Percentiles rank a stretch among this genome's conserved stretches.
Conservation (phyloP, 208 protist species). For the Trypanosoma brucei region DNA sequence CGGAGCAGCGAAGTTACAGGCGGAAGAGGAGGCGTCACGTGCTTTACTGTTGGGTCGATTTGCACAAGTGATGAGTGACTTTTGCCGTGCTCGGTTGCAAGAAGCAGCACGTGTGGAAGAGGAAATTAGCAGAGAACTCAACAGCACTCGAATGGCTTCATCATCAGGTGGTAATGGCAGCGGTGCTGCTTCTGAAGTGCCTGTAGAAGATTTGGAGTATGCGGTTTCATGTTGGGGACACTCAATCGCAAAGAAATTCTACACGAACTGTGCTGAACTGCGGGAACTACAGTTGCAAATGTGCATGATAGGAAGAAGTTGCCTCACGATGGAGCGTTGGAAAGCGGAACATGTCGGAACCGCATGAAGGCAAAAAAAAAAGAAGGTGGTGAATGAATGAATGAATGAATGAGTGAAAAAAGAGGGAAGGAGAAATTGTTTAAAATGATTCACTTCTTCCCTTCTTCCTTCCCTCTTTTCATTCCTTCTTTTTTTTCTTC, state of each 20-base stretch:
- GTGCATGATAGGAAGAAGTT: slow-evolving; percentile 28
- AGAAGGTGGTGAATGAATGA: neutral
- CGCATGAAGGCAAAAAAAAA: slow-evolving; percentile 2
- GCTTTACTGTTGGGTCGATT: slow-evolving; percentile 30
- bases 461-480: neutral
- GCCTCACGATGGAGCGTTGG: slow-evolving; percentile 47
- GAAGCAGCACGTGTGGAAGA: slow-evolving; percentile 27
- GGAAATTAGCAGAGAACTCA: slow-evolving; percentile 45
- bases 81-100: slow-evolving; percentile 29
- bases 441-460: neutral
- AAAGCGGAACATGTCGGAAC: slow-evolving; percentile 15
- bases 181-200: slow-evolving; percentile 29
- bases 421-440: neutral
- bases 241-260: slow-evolving; percentile 65
- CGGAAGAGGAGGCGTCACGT: slow-evolving; percentile 45
- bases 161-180: slow-evolving; percentile 24
- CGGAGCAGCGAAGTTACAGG: slow-evolving; percentile 35
- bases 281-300: slow-evolving; percentile 50
- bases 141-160: slow-evolving; percentile 5
- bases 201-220: slow-evolving; percentile 49
- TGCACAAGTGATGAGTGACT: slow-evolving; percentile 30
- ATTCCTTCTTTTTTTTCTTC: no score
- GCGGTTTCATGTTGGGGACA: slow-evolving; percentile 61
- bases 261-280: slow-evolving; percentile 68
- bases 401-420: neutral